Percentiles rank a stretch among this genome's conserved stretches.
Conservation (phyloP, 495 filamentous ascomycete species). For the Clavariopsis aquatica region DNA sequence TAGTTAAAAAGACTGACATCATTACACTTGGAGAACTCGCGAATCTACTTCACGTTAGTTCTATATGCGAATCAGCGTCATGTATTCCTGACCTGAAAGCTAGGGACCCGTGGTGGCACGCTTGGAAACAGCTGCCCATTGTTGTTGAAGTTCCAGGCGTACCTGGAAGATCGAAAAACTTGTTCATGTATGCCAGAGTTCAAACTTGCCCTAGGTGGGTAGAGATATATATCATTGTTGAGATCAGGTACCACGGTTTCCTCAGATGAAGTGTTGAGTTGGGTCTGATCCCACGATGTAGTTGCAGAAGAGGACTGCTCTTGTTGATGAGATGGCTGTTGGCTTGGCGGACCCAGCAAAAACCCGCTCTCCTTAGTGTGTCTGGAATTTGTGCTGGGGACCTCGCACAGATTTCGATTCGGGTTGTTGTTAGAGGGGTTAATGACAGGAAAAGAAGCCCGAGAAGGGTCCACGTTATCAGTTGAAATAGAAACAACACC, state of each 20-base stretch:
- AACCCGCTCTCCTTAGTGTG: background rate
- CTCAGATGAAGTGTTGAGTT: too few relatives aligned
- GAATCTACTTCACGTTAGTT: too few relatives aligned
- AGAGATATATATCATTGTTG: background rate
- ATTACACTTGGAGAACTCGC: conserved; percentile 1
- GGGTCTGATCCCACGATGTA: too few relatives aligned
- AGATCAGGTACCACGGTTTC: too few relatives aligned
- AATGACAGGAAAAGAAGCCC: background rate
- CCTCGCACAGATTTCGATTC: background rate
- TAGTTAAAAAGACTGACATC: conserved; percentile 19
- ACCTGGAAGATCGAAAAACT: background rate
- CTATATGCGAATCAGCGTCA: too few relatives aligned
- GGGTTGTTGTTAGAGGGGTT: background rate
- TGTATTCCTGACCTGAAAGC: too few relatives aligned
- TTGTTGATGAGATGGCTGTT: background rate
- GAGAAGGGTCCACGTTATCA: background rate
- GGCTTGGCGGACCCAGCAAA: background rate
- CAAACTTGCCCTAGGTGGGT: background rate
- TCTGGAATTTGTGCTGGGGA: background rate
- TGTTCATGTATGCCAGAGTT: background rate
- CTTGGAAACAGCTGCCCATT: background rate
- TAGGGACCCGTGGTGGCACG: background rate
- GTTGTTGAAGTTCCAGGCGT: background rate
- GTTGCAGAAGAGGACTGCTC: too few relatives aligned
- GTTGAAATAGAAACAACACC: background rate